Evolutionary conservation across 2,329 filamentous ascomycete species (phyloP), one percentile per base, ranked within the genome.

Genomic region (Botrytis cinerea): DNA sequence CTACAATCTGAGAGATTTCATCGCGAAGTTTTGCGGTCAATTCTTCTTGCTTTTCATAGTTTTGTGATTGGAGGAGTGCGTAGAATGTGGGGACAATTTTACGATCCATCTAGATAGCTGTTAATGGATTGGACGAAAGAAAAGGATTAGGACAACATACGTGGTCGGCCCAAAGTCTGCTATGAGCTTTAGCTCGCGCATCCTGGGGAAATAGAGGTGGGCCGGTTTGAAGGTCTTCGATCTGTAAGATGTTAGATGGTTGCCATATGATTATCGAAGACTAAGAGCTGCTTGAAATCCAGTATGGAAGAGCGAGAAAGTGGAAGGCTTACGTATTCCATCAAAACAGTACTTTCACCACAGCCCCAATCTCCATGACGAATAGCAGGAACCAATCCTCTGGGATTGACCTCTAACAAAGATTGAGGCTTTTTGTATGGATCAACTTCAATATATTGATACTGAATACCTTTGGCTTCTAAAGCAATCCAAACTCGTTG

Each of bases 401-500:
- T 86, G 2, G 92, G 92, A 77, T 94, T 95, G 69, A 94, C 89
- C 76, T 94, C 92, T 38, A 94, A 85, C 45, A 95, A 84, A 14
- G 89, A 85, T 74, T 90, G 86, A 2, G 91, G 92, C 75, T 92
- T 92, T 77, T 90, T 89, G 80, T 93, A 94, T 12, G 93, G 92
- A 79, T 97, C 92, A 63, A 93, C 90, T 82, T 97, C 94, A 78
- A 94, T 91, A 82, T 97, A 97, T 80, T 97, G 93, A 80, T 97
- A 97, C 54, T 88, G 84, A 14, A 96, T 86, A 28, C 89, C 87
- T 81, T 96, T 96, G 78, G 90, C 86, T 81, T 97, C 93, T 51
- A 97, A 86, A 1, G 93, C 92, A 76, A 97, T 96, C 94, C 94
- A 97, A 40, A 96, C 92, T 28, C 93, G 89, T 80, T 97, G 93